Evolutionary conservation across 768 basidiomycete species (phyloP).

Genomic region (Boletus rex-veris): DNA sequence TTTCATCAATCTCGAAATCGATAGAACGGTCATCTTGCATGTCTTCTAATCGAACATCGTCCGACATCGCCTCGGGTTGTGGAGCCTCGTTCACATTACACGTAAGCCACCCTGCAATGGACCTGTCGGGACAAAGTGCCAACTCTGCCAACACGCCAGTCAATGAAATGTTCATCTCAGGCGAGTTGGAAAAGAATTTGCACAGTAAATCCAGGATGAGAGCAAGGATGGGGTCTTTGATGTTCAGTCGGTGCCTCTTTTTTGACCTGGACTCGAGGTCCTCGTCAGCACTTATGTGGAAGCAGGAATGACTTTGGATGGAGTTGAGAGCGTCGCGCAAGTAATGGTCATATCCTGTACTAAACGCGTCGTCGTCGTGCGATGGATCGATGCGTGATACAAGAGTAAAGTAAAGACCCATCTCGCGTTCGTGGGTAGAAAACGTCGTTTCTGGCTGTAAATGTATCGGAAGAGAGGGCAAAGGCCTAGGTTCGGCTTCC

Average conservation of each 20-base stretch:
- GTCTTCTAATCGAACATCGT: conserved; percentile 31
- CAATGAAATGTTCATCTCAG: conserved; percentile 84
- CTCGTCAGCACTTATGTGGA: conserved; percentile 44
- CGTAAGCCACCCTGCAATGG: conserved; percentile 85
- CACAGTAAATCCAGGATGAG: conserved; percentile 67
- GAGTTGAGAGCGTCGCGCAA: conserved; percentile 68
- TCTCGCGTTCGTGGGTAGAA: conserved; percentile 81
- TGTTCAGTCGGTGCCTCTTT: conserved; percentile 71
- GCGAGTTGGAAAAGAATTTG: conserved; percentile 79
- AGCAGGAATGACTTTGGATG: conserved; percentile 64
- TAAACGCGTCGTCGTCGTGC: conserved; percentile 68
- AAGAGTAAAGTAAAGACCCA: conserved; percentile 72
- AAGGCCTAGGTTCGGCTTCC: conserved; percentile 20
- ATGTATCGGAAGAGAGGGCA: conserved; percentile 37
- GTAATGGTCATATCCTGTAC: conserved; percentile 84
- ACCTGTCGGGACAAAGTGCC: conserved; percentile 82
- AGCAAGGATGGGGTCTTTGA: conserved; percentile 73
- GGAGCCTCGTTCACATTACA: conserved; percentile 49
- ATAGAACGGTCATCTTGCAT: conserved; percentile 80
- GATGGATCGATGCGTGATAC: conserved; percentile 76
- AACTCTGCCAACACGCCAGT: conserved; percentile 79
- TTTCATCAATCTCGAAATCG: conserved; percentile 70
- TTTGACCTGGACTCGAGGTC: conserved; percentile 36
- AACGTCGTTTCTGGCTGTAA: conserved; percentile 68
- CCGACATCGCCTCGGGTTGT: conserved; percentile 7